Evolutionary conservation across 352 stramenopile species (phyloP).

Genomic region (Vaucheria bursata): DNA sequence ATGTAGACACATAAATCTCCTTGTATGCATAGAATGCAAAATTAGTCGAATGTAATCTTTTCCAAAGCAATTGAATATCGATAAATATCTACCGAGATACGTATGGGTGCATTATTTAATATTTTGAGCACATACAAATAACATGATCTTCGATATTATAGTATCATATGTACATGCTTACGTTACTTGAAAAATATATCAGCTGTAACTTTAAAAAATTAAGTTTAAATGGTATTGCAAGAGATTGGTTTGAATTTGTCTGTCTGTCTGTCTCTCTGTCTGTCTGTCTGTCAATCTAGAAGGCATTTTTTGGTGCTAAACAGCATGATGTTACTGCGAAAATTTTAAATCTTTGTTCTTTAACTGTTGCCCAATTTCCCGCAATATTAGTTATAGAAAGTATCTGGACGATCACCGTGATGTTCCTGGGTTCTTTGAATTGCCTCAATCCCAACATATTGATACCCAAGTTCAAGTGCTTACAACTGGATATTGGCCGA

Average conservation of each 20-base stretch:
- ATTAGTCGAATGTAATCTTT: too few relatives aligned
- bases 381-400: neutral
- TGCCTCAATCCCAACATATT: conserved; percentile 26
- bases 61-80: too few relatives aligned
- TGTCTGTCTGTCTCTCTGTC: neutral
- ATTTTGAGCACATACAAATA: too few relatives aligned
- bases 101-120: too few relatives aligned
- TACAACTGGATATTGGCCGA: conserved; percentile 94
- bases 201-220: neutral
- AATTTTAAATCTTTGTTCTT: neutral
- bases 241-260: neutral
- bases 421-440: neutral
- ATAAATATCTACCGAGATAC: too few relatives aligned
- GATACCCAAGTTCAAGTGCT: conserved; percentile 94
- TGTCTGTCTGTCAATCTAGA: neutral
- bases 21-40: neutral
- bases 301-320: neutral
- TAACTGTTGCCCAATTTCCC: neutral
- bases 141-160: too few relatives aligned
- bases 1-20: neutral
- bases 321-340: neutral
- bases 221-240: neutral
- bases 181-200: too few relatives aligned
- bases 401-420: neutral
- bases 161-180: too few relatives aligned